Evolutionary conservation across 768 basidiomycete species (phyloP).

Genomic region (Boletus reticuloceps): DNA sequence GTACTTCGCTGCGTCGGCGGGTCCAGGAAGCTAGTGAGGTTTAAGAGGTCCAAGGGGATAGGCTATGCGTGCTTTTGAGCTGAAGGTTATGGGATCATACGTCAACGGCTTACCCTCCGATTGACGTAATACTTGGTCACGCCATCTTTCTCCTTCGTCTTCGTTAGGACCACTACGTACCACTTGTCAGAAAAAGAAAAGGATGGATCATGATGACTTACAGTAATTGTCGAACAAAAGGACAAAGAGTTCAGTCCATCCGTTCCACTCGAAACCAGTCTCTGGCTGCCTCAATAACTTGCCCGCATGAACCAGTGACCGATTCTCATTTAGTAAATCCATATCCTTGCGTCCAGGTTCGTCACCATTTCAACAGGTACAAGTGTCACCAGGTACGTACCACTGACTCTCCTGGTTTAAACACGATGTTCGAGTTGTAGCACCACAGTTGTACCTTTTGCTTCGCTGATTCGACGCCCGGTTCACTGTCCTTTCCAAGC

Average conservation of each 20-base stretch:
- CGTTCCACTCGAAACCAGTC: constrained; percentile 82
- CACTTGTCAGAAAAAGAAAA: constrained; percentile 8
- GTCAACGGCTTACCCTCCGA: constrained; percentile 55
- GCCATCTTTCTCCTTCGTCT: constrained; percentile 76
- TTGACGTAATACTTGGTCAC: constrained; percentile 76
- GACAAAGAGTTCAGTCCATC: constrained; percentile 88
- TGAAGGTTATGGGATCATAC: background rate
- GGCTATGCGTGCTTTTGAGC: constrained; percentile 49
- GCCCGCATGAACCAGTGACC: constrained; percentile 81
- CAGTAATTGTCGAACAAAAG: constrained; percentile 95
- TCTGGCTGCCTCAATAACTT: constrained; percentile 86
- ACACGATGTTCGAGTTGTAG: constrained; percentile 74
- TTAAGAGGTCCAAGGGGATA: constrained; percentile 88
- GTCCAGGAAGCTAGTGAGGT: constrained; percentile 81
- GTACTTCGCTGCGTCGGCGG: constrained; percentile 70
- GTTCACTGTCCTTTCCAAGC: constrained; percentile 84
- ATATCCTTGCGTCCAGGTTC: constrained; percentile 56
- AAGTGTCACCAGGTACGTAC: constrained; percentile 30
- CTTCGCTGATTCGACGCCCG: constrained; percentile 81
- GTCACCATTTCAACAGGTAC: background rate
- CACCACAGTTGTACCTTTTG: constrained; percentile 89
- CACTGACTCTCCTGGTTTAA: constrained; percentile 75
- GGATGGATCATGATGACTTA: constrained; percentile 37
- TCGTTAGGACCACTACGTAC: constrained; percentile 80
- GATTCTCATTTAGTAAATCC: constrained; percentile 80